phyloP scores from a whole-genome alignment of 768 basidiomycete genomes.

The Galerina sulciceps region DNA sequence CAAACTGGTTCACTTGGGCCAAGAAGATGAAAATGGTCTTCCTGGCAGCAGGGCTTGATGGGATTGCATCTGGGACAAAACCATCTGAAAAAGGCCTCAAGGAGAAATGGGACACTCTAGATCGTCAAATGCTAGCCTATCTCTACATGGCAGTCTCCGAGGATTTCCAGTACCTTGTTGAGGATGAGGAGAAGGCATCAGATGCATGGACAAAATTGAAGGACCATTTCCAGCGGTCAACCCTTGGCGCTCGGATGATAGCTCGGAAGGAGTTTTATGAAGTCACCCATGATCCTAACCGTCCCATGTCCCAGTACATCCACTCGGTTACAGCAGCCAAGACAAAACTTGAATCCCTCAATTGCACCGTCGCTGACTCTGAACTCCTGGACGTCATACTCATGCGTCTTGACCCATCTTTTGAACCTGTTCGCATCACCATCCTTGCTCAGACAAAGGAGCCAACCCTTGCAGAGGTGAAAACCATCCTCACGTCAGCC shows the following conservation, averaged over 20 bases:
- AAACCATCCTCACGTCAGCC: slow-evolving; percentile 13
- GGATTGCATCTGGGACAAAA: not conserved
- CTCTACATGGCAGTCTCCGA: too few relatives aligned
- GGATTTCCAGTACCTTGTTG: not conserved
- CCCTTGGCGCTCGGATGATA: slow-evolving; percentile 13
- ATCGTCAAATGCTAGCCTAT: not conserved
- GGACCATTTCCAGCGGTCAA: slow-evolving; percentile 15
- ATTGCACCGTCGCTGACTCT: slow-evolving; percentile 11
- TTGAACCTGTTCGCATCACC: slow-evolving; percentile 14
- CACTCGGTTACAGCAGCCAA: slow-evolving; percentile 10
- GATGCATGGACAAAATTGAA: not conserved
- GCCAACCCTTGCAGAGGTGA: slow-evolving; percentile 6
- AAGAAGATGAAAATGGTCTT: not conserved
- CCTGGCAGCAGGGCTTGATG: not conserved
- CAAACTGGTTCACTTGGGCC: not conserved
- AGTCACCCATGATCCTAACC: slow-evolving; percentile 15
- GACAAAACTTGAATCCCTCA: slow-evolving; percentile 12
- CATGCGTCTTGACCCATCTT: slow-evolving; percentile 20
- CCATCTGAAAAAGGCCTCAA: not conserved
- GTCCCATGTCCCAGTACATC: slow-evolving; percentile 16
- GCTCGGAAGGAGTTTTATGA: slow-evolving; percentile 13
- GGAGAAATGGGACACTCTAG: not conserved
- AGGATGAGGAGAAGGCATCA: not conserved
- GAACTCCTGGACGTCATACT: slow-evolving; percentile 24
- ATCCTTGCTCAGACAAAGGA: slow-evolving; percentile 18